A percentile compares a stretch with the other conserved stretches of the same genome.
Conservation (phyloP, 306 rosid species). For the Castanospermum australe region DNA sequence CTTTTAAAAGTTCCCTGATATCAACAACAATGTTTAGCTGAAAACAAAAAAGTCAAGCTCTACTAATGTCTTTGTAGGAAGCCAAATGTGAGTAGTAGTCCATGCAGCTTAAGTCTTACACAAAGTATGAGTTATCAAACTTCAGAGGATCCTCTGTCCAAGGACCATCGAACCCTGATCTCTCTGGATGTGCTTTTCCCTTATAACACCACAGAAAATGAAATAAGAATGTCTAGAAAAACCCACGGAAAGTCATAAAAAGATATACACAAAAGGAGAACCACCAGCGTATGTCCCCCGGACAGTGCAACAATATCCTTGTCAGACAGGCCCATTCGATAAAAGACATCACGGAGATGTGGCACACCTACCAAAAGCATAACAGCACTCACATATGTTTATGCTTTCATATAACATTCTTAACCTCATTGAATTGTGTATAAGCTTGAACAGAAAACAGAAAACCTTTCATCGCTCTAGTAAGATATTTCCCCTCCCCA, state of each 20-base stretch:
- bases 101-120: constrained; percentile 49
- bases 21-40: constrained; percentile 19
- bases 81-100: constrained; percentile 15
- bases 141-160: constrained; percentile 87
- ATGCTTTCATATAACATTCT: constrained; percentile 24
- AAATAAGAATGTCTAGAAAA: not conserved
- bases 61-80: constrained; percentile 11
- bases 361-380: constrained; percentile 52
- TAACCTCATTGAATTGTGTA: constrained; percentile 6
- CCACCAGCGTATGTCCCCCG: constrained; percentile 89
- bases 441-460: not conserved
- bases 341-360: constrained; percentile 75
- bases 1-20: constrained; percentile 69
- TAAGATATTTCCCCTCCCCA: constrained; percentile 12
- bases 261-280: constrained; percentile 21
- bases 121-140: constrained; percentile 85
- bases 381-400: constrained; percentile 19
- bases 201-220: constrained; percentile 35
- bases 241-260: constrained; percentile 2
- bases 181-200: constrained; percentile 87
- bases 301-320: constrained; percentile 89
- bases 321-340: constrained; percentile 84
- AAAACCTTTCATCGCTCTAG: not conserved
- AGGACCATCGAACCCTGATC: constrained; percentile 92
- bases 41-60: constrained; percentile 14